These are phyloP conservation scores for Geoglossum cookeanum DNA, from an alignment of 2,329 filamentous ascomycete genomes.

Conservation along the genomic window DNA sequence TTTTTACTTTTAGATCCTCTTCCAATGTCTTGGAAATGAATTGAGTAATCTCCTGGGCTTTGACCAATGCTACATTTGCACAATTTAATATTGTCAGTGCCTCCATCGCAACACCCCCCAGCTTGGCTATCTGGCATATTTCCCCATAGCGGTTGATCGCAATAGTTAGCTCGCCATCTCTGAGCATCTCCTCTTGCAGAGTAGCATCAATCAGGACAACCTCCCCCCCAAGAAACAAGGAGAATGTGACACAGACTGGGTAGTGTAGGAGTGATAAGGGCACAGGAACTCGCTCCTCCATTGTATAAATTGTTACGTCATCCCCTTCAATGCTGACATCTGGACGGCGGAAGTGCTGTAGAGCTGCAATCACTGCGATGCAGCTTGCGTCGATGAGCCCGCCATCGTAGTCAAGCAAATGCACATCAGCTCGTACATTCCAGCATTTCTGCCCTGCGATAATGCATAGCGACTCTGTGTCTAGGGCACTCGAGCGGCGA, in stretches of 20 bases:
- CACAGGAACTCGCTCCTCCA: conserved; percentile 75
- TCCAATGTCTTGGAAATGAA: conserved; percentile 55
- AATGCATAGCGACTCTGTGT: conserved; percentile 90
- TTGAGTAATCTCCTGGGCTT: conserved; percentile 61
- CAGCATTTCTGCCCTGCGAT: conserved; percentile 82
- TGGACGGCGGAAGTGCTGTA: conserved; percentile 80
- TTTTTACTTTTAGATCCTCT: conserved; percentile 57
- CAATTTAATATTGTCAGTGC: conserved; percentile 61
- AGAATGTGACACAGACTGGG: conserved; percentile 80
- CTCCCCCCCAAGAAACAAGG: conserved; percentile 42
- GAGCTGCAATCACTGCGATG: conserved; percentile 67
- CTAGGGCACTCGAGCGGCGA: conserved; percentile 75
- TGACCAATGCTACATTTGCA: conserved; percentile 52
- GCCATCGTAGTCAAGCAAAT: conserved; percentile 80
- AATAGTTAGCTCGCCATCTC: conserved; percentile 56
- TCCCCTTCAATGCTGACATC: conserved; percentile 78
- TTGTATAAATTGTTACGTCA: conserved; percentile 63
- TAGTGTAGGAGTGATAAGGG: conserved; percentile 80
- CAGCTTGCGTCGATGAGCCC: conserved; percentile 75
- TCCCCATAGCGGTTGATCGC: conserved; percentile 81
- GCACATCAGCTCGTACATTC: conserved; percentile 76
- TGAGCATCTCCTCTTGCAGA: conserved; percentile 47
- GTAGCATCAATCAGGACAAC: conserved; percentile 27
- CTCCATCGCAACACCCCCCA: conserved; percentile 67
- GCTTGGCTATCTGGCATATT: conserved; percentile 79